Evolutionary conservation across 2,329 filamentous ascomycete genomes (phyloP).

Genomic region (Podosphaera xanthii): DNA sequence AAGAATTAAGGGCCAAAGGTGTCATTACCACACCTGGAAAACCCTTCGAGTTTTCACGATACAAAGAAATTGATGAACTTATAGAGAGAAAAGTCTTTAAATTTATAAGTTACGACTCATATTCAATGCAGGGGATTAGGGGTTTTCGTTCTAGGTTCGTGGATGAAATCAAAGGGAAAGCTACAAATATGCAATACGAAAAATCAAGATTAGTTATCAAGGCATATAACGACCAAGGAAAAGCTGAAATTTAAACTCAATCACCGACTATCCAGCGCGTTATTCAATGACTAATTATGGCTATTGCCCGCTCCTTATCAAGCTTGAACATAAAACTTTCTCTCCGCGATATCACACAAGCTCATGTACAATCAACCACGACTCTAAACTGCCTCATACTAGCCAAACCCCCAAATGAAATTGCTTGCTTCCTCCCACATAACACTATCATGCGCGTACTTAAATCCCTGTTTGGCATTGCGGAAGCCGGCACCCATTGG

Average conservation of each 20-base stretch:
- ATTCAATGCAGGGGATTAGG: not conserved
- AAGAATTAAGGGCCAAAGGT: not conserved
- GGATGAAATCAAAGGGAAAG: constrained; percentile 4
- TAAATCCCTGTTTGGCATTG: not conserved
- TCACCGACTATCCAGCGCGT: constrained; percentile 4
- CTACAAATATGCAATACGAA: constrained; percentile 1
- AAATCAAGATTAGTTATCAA: constrained; percentile 5
- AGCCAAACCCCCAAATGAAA: not conserved
- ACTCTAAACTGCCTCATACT: not conserved
- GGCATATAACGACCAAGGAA: constrained; percentile 4
- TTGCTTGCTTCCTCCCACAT: not conserved
- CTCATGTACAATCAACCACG: not conserved
- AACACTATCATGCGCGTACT: not conserved
- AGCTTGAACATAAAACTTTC: not conserved
- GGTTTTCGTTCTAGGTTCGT: constrained; percentile 4
- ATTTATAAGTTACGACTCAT: not conserved
- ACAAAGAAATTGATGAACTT: not conserved
- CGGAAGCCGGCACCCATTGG: not conserved
- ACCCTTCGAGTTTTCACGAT: not conserved
- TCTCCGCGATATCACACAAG: not conserved
- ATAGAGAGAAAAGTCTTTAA: not conserved
- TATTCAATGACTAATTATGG: not conserved
- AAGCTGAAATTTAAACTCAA: constrained; percentile 3
- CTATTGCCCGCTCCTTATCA: not conserved
- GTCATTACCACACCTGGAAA: not conserved